Percentiles rank a stretch among this genome's conserved stretches.
phyloP scores from a whole-genome alignment of 139 green algal genomes.

The Coccomyxa sp. region DNA sequence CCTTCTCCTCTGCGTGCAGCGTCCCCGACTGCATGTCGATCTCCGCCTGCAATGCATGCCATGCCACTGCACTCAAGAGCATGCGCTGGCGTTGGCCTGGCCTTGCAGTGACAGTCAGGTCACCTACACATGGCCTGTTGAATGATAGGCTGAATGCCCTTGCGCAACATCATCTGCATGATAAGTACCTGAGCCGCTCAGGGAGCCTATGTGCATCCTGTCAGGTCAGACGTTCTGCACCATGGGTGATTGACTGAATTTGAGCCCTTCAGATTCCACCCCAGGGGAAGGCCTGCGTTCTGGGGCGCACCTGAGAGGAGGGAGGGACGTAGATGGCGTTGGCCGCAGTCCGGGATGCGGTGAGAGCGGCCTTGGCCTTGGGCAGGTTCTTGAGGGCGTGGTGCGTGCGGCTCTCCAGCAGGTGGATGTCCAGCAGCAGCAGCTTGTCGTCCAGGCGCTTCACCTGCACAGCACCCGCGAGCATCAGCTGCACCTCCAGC shows the following conservation, averaged over 20 bases:
- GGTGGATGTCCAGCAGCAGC: constrained; percentile 96
- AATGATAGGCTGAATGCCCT: too few relatives aligned
- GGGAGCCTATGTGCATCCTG: too few relatives aligned
- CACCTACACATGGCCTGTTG: too few relatives aligned
- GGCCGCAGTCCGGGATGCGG: constrained; percentile 89
- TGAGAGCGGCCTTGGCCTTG: constrained; percentile 91
- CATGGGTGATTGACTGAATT: too few relatives aligned
- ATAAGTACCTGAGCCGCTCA: too few relatives aligned
- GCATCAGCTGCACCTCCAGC: not conserved
- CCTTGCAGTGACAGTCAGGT: too few relatives aligned
- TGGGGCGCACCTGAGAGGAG: constrained; percentile 56
- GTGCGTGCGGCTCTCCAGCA: constrained; percentile 88
- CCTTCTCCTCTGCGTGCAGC: constrained; percentile 93
- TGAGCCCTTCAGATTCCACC: too few relatives aligned
- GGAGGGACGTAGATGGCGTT: constrained; percentile 97
- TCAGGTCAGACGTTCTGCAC: too few relatives aligned
- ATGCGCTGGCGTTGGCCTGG: too few relatives aligned
- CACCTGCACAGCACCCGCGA: constrained; percentile 41
- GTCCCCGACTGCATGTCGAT: constrained; percentile 91
- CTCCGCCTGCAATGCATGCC: constrained; percentile 69
- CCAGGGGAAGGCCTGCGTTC: not conserved
- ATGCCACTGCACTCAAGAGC: too few relatives aligned
- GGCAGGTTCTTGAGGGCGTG: constrained; percentile 88
- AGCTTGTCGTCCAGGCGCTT: constrained; percentile 99
- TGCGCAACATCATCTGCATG: not conserved